Conservation (phyloP, 257 asterid species). For the Solanum chaucha region DNA sequence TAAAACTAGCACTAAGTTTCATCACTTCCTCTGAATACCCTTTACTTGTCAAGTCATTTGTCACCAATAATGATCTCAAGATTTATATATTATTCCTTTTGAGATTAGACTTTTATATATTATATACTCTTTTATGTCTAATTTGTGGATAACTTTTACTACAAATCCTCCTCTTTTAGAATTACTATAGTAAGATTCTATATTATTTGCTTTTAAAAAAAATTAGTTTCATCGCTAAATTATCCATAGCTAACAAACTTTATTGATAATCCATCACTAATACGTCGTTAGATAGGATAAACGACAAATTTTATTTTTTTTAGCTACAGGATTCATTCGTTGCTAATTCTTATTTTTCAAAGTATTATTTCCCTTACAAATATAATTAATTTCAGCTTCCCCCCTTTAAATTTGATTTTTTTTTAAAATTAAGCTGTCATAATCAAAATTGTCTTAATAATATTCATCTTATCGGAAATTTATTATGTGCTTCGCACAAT, state of each 20-base stretch:
- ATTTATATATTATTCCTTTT: background rate
- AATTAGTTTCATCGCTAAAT: background rate
- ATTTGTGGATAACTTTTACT: background rate
- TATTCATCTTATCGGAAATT: background rate
- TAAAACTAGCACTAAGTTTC: background rate
- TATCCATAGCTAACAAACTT: background rate
- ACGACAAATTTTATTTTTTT: background rate
- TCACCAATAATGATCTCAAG: constrained; percentile 2
- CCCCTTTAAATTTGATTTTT: background rate
- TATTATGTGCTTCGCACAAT: background rate
- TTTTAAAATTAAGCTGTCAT: no score
- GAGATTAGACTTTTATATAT: background rate
- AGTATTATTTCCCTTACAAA: background rate
- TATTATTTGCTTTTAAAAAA: background rate
- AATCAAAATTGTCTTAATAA: background rate
- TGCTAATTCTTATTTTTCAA: background rate
- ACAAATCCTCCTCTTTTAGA: background rate
- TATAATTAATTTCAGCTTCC: no score
- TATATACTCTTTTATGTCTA: background rate
- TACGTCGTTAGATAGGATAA: background rate
- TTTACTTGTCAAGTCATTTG: constrained; percentile 2
- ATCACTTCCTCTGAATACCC: background rate
- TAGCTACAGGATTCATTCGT: background rate
- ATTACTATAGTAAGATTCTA: background rate
- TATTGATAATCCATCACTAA: background rate